These are phyloP conservation scores for Didymella pinodella DNA, from an alignment of 2,329 filamentous ascomycete species.

Conservation along the genomic window DNA sequence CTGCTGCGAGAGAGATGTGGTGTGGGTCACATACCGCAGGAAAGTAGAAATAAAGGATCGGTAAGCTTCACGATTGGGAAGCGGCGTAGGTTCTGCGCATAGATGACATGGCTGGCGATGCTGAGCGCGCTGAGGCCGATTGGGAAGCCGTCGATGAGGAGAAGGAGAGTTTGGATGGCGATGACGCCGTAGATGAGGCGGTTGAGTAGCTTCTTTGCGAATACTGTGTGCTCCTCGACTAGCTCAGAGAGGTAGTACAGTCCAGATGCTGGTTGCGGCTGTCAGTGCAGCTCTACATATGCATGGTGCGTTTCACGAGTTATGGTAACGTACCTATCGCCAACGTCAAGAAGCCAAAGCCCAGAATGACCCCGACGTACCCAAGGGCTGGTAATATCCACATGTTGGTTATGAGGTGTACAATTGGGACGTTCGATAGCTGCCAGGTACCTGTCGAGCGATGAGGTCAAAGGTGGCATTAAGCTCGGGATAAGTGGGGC, in stretches of 20 bases:
- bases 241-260: conserved; percentile 98
- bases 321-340: conserved; percentile 74
- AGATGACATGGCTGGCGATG: conserved; percentile 81
- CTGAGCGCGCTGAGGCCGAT: conserved; percentile 76
- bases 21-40: conserved; percentile 69
- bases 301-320: neutral
- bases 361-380: conserved; percentile 84
- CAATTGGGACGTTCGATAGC: conserved; percentile 11
- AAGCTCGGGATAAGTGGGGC: conserved; percentile 21
- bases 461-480: conserved; percentile 42
- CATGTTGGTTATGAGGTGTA: conserved; percentile 63
- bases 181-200: conserved; percentile 87
- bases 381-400: conserved; percentile 95
- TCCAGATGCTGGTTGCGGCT: conserved; percentile 74
- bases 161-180: conserved; percentile 74
- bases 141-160: conserved; percentile 85
- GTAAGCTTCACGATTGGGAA: conserved; percentile 83
- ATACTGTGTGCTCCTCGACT: conserved; percentile 95
- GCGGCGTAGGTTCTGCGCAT: conserved; percentile 82
- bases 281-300: conserved; percentile 4
- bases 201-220: conserved; percentile 85
- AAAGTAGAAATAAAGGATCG: conserved; percentile 84
- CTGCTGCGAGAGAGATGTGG: neutral
- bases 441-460: conserved; percentile 22
- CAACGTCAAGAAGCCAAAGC: conserved; percentile 92